Evolutionary conservation across 2,329 filamentous ascomycete species (phyloP).

Genomic region (Coniochaeta sp.): DNA sequence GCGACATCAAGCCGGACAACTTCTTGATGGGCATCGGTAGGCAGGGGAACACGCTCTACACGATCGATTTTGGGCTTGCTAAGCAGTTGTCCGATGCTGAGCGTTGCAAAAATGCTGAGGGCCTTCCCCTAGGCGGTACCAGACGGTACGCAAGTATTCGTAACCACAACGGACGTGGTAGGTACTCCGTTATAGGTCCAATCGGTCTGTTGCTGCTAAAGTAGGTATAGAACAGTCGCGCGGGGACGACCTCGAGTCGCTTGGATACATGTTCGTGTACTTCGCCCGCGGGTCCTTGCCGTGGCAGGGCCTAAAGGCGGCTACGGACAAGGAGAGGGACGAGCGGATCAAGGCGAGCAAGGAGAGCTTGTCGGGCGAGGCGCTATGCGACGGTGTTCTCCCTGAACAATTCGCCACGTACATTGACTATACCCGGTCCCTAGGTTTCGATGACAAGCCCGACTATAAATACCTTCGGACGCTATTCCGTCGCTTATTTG

Average conservation of each 20-base stretch:
- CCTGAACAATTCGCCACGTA: conserved; percentile 71
- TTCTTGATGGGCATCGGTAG: conserved; percentile 98
- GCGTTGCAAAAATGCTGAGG: conserved; percentile 52
- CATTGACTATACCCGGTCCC: conserved; percentile 66
- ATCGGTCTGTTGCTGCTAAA: conserved; percentile 18
- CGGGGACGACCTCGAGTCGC: conserved; percentile 96
- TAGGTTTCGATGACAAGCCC: conserved; percentile 68
- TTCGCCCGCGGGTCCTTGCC: conserved; percentile 97
- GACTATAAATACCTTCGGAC: conserved; percentile 69
- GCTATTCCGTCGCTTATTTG: conserved; percentile 68
- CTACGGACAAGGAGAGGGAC: conserved; percentile 98
- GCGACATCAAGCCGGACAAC: conserved; percentile 99
- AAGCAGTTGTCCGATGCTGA: conserved; percentile 99
- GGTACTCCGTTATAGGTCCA: conserved; percentile 23
- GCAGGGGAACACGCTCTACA: conserved; percentile 93
- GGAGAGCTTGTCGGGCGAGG: conserved; percentile 78
- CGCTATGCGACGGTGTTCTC: conserved; percentile 61
- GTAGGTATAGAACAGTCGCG: conserved; percentile 73
- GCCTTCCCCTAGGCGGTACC: conserved; percentile 89
- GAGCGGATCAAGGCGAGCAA: conserved; percentile 99
- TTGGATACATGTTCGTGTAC: conserved; percentile 98
- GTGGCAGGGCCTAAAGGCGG: conserved; percentile 95
- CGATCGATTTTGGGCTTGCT: conserved; percentile 95
- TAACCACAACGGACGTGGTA: conserved; percentile 89
- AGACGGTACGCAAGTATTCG: conserved; percentile 97